Evolutionary conservation across 148 eudicot species (phyloP), one percentile per base, ranked within the genome.

Genomic region (Vaccinium corymbosum): DNA sequence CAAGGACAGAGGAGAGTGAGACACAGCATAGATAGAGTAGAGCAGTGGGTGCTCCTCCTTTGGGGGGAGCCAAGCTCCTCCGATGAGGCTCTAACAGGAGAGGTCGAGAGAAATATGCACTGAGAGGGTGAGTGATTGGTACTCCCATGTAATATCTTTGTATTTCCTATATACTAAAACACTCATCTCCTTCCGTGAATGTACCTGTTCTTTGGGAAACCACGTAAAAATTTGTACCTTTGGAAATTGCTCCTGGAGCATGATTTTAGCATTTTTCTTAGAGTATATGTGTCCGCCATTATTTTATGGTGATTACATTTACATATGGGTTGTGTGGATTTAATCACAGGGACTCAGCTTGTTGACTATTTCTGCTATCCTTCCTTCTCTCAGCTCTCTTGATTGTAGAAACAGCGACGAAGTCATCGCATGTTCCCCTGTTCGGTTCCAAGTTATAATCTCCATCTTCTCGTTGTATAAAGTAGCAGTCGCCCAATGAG

Each of bases 401-500:
- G 76, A 83, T 51, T 88, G 88, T 80, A 11, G 74, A 61, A 78
- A 10, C 62, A 55, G 72, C 77, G 42, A 50, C 29, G 32, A 68
- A 22, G 80, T 32, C 68, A 38, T 76, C 61, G 55, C 84, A 62
- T 89, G 89, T 74, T 88, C 85, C 32, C 78, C 90, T n/a, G 59
- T 79, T 55, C 87, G 79, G 42, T 27, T 87, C n/a, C 91, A 91
- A 86, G 85, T 80, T 20, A 61, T 88, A 10, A 57, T 90, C 72
- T 90, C 93, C 86, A 93, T 89, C 82, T 85, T 81, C 79, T 87
- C 94, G 19, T 52, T 94, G 57, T 95, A 95, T 86, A 80, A 93
- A 32, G 90, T 95, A 52, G 94, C 95, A 49, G 4, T 92, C 49
- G 98, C 92, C 2, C 94, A 92, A 90, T 92, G 93, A 73, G 98